Conservation (phyloP, 768 basidiomycete genomes). For the Chlorophyllum brunneum region DNA sequence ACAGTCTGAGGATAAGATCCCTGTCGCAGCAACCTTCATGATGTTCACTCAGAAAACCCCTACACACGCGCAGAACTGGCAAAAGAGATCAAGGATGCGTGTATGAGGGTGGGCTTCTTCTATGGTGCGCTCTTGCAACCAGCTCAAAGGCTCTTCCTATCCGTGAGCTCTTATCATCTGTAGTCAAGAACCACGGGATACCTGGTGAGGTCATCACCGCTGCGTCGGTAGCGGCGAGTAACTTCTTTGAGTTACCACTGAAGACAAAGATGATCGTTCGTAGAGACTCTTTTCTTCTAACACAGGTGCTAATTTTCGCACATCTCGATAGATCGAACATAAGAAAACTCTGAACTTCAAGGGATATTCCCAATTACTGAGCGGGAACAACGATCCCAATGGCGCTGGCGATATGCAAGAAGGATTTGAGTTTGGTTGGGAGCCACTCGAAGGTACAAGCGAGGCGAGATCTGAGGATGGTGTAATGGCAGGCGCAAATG, state of each 20-base stretch:
- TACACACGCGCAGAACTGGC: conserved; percentile 43
- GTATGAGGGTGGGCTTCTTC: conserved; percentile 82
- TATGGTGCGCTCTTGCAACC: conserved; percentile 44
- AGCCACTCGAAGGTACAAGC: conserved; percentile 32
- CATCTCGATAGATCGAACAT: conserved; percentile 54
- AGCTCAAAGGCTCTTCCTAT: neutral
- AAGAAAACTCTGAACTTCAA: conserved; percentile 68
- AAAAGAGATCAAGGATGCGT: conserved; percentile 63
- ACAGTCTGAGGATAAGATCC: neutral
- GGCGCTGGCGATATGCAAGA: conserved; percentile 87
- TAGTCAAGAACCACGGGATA: conserved; percentile 78
- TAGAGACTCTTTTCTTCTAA: neutral
- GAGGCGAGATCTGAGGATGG: conserved; percentile 33
- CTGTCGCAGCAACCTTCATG: conserved; percentile 38
- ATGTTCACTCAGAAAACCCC: conserved; percentile 34
- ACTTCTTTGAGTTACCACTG: conserved; percentile 64
- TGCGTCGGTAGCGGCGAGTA: conserved; percentile 44
- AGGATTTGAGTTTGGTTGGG: conserved; percentile 84
- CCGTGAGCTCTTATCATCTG: neutral
- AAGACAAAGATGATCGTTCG: conserved; percentile 64
- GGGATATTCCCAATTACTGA: conserved; percentile 67
- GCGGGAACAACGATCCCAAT: conserved; percentile 73
- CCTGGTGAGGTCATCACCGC: conserved; percentile 42
- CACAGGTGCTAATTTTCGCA: neutral
- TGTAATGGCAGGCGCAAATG: conserved; percentile 66